Evolutionary conservation across 495 filamentous ascomycete species (phyloP).

Genomic region (Penicillium parvum): DNA sequence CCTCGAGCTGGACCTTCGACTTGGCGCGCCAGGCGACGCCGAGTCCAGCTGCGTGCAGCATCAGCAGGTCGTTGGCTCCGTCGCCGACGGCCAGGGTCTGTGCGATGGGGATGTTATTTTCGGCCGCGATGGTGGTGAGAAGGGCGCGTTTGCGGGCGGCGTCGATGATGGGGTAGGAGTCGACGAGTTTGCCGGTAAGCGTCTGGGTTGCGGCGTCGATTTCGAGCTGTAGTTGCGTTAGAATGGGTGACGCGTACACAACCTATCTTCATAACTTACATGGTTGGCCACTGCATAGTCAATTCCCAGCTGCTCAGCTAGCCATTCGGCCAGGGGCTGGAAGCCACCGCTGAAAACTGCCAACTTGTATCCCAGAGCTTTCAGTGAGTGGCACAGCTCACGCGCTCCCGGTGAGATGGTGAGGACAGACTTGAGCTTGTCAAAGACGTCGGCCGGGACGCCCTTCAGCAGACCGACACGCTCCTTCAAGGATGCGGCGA

Average conservation of each 20-base stretch:
- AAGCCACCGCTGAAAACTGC: conserved; percentile 93
- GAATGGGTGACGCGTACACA: not conserved
- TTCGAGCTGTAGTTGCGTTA: conserved; percentile 49
- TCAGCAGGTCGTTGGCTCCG: conserved; percentile 90
- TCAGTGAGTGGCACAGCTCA: conserved; percentile 67
- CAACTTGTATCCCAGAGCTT: conserved; percentile 71
- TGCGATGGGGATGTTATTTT: conserved; percentile 65
- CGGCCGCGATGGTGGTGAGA: conserved; percentile 68
- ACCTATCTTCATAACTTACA: conserved; percentile 29
- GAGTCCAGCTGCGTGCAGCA: conserved; percentile 84
- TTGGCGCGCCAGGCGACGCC: conserved; percentile 95
- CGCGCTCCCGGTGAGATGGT: conserved; percentile 77
- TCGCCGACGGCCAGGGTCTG: conserved; percentile 87
- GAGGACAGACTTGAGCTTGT: conserved; percentile 64
- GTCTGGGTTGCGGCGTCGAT: conserved; percentile 56
- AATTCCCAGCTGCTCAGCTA: conserved; percentile 72
- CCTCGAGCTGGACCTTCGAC: conserved; percentile 81
- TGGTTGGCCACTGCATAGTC: conserved; percentile 87
- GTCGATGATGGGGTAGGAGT: conserved; percentile 71
- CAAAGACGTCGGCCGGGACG: conserved; percentile 73
- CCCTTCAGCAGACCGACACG: conserved; percentile 78
- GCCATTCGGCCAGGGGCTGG: conserved; percentile 78
- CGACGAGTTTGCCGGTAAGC: conserved; percentile 75
- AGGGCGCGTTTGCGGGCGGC: conserved; percentile 73
- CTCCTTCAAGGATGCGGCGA: conserved; percentile 71